Evolutionary conservation across 768 basidiomycete species (phyloP).

Genomic region (Mycena sanguinolenta): DNA sequence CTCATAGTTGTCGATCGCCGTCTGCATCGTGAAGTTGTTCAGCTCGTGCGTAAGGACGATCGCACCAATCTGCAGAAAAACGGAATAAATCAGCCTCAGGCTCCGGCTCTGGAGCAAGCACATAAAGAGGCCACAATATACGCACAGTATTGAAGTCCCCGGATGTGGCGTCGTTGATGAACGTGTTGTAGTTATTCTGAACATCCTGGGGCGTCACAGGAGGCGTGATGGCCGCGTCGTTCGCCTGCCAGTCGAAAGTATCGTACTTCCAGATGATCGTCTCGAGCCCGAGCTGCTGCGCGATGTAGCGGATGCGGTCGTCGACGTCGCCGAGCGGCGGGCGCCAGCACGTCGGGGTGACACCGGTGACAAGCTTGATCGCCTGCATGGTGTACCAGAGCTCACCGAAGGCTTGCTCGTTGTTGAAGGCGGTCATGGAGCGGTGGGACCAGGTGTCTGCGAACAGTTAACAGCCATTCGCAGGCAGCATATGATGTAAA

Average conservation of each 20-base stretch:
- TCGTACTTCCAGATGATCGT: conserved; percentile 83
- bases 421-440: conserved; percentile 72
- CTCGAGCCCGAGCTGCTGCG: conserved; percentile 38
- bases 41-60: conserved; percentile 63
- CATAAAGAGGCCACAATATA: background rate
- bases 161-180: conserved; percentile 4
- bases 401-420: conserved; percentile 80
- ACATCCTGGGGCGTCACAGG: conserved; percentile 7
- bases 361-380: conserved; percentile 66
- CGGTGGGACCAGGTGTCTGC: conserved; percentile 69
- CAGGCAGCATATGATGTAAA: background rate
- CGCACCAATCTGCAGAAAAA: conserved; percentile 20
- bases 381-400: conserved; percentile 78
- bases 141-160: conserved; percentile 27
- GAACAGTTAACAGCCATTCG: conserved; percentile 8
- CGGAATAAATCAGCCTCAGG: background rate
- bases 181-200: conserved; percentile 25
- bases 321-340: conserved; percentile 47
- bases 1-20: conserved; percentile 65
- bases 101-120: background rate
- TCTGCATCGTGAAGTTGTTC: conserved; percentile 72
- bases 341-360: conserved; percentile 74
- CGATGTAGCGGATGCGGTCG: conserved; percentile 36
- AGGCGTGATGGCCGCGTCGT: background rate
- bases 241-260: conserved; percentile 79